A percentile compares a stretch with the other conserved stretches of the same genome.
phyloP scores from a whole-genome alignment of 1,284 basidiomycete genomes.

The Sanguinoderma infundibulare region DNA sequence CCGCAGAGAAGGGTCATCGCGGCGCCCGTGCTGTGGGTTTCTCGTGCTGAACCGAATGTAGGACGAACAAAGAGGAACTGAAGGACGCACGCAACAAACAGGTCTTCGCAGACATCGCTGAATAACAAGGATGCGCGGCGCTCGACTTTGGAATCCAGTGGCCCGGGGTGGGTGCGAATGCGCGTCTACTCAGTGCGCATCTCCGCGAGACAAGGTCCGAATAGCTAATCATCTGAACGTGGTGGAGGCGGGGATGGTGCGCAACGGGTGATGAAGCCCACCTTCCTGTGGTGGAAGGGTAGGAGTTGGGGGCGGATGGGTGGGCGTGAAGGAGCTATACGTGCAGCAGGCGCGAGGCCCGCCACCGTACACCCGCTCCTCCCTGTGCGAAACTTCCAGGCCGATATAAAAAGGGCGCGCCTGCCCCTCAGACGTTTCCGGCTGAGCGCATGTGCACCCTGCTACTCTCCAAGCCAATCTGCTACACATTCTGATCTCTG shows the following conservation, averaged over 20 bases:
- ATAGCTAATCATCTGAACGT: constrained; percentile 13
- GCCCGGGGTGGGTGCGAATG: constrained; percentile 28
- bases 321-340: constrained; percentile 24
- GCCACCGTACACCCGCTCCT: constrained; percentile 24
- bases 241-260: constrained; percentile 31
- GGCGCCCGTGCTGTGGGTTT: constrained; percentile 13
- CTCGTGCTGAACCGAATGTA: constrained; percentile 21
- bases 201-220: constrained; percentile 17
- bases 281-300: constrained; percentile 38
- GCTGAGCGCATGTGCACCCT: constrained; percentile 26
- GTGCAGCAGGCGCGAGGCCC: constrained; percentile 17
- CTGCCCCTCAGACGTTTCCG: constrained; percentile 17
- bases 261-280: constrained; percentile 30
- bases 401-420: constrained; percentile 12
- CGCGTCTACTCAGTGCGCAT: constrained; percentile 27
- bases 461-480: constrained; percentile 10
- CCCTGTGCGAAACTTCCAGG: constrained; percentile 26
- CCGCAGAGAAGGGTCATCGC: constrained; percentile 13
- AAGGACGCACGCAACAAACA: constrained; percentile 14
- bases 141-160: constrained; percentile 11
- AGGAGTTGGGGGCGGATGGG: constrained; percentile 33
- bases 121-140: constrained; percentile 18
- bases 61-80: constrained; percentile 21
- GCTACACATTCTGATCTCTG: constrained; percentile 2
- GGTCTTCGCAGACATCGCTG: constrained; percentile 29